A percentile compares a stretch with the other conserved stretches of the same genome.
phyloP scores from a whole-genome alignment of 768 basidiomycete genomes.

The Kwoniella pini region DNA sequence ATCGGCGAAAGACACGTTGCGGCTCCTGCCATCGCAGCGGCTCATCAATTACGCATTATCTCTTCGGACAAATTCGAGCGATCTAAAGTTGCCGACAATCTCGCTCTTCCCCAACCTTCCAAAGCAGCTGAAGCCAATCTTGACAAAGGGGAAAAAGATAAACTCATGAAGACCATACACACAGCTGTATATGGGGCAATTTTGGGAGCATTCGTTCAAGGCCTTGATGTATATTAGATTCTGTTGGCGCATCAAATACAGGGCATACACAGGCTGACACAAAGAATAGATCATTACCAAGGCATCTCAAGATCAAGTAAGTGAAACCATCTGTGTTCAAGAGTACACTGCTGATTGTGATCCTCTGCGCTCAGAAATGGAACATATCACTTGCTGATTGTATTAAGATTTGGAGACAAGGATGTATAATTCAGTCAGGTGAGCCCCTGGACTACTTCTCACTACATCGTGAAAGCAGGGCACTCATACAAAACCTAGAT shows the following conservation, averaged over 20 bases:
- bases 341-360: too few relatives aligned
- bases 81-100: constrained; percentile 39
- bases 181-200: constrained; percentile 49
- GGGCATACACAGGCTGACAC: too few relatives aligned
- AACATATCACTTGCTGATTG: constrained; percentile 40
- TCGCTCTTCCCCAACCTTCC: constrained; percentile 44
- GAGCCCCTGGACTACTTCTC: background rate
- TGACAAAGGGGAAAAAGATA: constrained; percentile 19
- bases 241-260: background rate
- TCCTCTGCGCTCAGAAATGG: constrained; percentile 33
- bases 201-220: constrained; percentile 51
- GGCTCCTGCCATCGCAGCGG: constrained; percentile 50
- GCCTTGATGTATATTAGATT: constrained; percentile 41
- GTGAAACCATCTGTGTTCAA: background rate
- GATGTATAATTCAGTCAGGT: constrained; percentile 53
- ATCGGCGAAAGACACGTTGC: constrained; percentile 51
- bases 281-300: constrained; percentile 45
- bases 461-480: too few relatives aligned
- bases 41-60: constrained; percentile 53
- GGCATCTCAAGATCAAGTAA: constrained; percentile 43
- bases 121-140: constrained; percentile 16
- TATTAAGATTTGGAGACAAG: constrained; percentile 52
- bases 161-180: constrained; percentile 42
- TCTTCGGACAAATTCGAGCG: constrained; percentile 49
- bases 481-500: constrained; percentile 25